phyloP scores from a whole-genome alignment of 768 basidiomycete genomes.

The Coprinopsis cinerea region DNA sequence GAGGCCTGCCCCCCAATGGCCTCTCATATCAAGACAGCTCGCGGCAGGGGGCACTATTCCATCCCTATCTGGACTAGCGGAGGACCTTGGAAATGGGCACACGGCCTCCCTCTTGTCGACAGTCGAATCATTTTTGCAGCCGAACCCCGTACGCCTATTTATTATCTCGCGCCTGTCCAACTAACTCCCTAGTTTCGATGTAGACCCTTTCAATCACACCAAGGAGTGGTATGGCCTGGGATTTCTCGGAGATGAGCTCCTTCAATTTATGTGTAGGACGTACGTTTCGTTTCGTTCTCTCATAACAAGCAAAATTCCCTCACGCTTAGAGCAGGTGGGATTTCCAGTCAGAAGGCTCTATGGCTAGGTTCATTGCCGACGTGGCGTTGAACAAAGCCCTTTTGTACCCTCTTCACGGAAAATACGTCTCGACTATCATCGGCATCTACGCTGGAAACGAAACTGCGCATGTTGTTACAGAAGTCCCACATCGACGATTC shows the following conservation, averaged over 20 bases:
- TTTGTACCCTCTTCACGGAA: conserved; percentile 47
- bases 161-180: not conserved
- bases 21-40: not conserved
- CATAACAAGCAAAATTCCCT: not conserved
- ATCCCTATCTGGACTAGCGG: not conserved
- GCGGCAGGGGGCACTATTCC: not conserved
- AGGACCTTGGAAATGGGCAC: not conserved
- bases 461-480: conserved; percentile 40
- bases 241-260: conserved; percentile 3
- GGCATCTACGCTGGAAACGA: conserved; percentile 36
- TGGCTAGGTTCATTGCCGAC: conserved; percentile 7
- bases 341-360: not conserved
- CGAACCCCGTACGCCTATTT: not conserved
- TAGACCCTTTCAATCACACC: not conserved
- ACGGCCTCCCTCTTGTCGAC: not conserved
- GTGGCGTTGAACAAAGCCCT: conserved; percentile 42
- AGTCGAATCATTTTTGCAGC: not conserved
- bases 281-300: not conserved
- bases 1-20: not conserved
- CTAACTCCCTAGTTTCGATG: not conserved
- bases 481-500: conserved; percentile 50
- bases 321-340: conserved; percentile 5
- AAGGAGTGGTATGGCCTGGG: conserved; percentile 7
- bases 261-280: conserved; percentile 8
- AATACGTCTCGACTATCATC: conserved; percentile 47